These are phyloP conservation scores for Pyrus betulifolia DNA, from an alignment of 306 rosid genomes.

Conservation along the genomic window DNA sequence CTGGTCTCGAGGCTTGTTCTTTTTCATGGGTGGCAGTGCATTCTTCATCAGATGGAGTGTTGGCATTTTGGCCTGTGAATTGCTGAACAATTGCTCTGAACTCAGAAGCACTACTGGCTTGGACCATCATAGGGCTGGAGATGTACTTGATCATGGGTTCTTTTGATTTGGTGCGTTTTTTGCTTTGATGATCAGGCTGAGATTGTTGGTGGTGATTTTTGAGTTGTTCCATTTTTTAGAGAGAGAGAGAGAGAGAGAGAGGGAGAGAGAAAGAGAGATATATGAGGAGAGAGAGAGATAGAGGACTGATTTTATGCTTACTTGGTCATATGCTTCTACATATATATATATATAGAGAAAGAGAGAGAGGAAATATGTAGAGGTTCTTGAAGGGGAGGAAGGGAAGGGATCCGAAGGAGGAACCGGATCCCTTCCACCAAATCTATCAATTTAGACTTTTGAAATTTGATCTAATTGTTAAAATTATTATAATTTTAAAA, in stretches of 20 bases:
- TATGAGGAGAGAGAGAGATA: no score
- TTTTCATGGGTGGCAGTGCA: neutral
- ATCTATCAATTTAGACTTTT: fast-evolving
- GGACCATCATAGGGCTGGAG: slow-evolving; percentile 42
- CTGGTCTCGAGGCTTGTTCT: neutral
- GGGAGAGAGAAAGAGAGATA: no score
- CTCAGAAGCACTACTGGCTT: slow-evolving; percentile 35
- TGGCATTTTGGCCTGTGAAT: slow-evolving; percentile 37
- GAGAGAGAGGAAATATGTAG: neutral
- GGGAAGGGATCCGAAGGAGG: no score
- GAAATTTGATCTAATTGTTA: no score
- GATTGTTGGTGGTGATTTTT: neutral
- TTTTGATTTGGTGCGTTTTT: slow-evolving; percentile 9
- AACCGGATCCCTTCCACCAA: no score
- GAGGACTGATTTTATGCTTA: neutral
- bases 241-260: no score
- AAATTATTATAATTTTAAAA: no score
- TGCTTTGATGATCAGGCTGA: neutral
- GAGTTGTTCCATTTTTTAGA: neutral
- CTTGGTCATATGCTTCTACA: neutral
- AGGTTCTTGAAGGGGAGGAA: neutral
- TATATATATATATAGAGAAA: no score
- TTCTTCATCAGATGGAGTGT: neutral
- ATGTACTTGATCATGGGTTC: slow-evolving; percentile 40
- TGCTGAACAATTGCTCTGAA: slow-evolving; percentile 46